Conservation (phyloP, 2,329 filamentous ascomycete species). For the Pezicula carpinea region DNA sequence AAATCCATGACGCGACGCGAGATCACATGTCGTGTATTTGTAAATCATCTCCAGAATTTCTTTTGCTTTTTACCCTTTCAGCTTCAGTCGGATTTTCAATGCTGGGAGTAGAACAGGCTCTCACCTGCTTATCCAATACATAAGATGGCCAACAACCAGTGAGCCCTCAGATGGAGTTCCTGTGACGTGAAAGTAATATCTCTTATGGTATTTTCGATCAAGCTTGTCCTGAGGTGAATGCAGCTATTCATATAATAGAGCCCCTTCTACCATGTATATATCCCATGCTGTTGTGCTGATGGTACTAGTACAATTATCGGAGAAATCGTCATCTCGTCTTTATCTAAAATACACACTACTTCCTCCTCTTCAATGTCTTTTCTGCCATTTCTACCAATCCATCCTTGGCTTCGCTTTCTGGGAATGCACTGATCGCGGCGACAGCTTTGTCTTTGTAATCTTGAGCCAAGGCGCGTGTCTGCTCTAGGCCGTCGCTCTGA, state of each 20-base stretch:
- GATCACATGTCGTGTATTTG: too few relatives aligned
- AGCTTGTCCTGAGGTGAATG: not conserved
- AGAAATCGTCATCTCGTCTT: constrained; percentile 1
- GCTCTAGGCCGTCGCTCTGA: constrained; percentile 80
- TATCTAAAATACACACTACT: constrained; percentile 43
- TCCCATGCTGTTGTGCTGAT: not conserved
- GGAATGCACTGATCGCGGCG: constrained; percentile 76
- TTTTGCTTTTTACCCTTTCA: not conserved
- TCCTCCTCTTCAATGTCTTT: constrained; percentile 84
- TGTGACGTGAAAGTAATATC: too few relatives aligned
- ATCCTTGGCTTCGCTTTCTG: constrained; percentile 90
- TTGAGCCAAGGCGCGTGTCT: constrained; percentile 84
- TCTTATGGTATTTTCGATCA: not conserved
- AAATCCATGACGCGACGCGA: too few relatives aligned
- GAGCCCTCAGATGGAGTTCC: too few relatives aligned
- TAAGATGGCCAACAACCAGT: too few relatives aligned
- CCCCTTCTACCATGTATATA: not conserved
- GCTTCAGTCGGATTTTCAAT: not conserved
- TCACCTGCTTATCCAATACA: not conserved
- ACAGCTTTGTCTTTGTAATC: constrained; percentile 89
- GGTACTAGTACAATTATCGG: not conserved
- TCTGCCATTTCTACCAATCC: constrained; percentile 90
- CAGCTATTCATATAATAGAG: constrained; percentile 1
- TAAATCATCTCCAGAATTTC: too few relatives aligned
- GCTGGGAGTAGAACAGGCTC: not conserved